Base-by-base conservation (phyloP, 768 basidiomycete genomes). In the Russula sp. region DNA sequence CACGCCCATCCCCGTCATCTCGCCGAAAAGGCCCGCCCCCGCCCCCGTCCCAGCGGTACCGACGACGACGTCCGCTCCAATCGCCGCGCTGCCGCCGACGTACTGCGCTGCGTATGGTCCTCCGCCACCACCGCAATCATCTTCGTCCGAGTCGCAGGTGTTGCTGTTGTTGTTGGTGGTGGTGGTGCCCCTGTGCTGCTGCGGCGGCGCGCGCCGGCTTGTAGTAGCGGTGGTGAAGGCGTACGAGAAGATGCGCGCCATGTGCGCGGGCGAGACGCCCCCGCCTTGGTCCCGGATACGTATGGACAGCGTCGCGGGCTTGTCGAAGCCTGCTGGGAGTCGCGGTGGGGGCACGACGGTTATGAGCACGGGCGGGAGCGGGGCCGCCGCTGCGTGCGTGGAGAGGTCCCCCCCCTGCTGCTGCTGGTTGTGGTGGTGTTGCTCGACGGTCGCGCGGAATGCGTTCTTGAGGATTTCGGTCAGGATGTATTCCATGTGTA, bases 381-480 rank as follows among this genome's bases (percentile, higher is more conserved):
- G 44, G 11, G 10, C 5, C 20, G 9, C 6, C 20, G 9, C 6
- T 11, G 45, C 45, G 8, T 10, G 4, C 9, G 77, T 56, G 27
- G 77, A 72, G 10, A 75, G 68, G 37, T 69, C 66, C 55, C 76
- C 77, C 32, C 39, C 13, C 40, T 45, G 11, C 34, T n/a, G 37
- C 4, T 55, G 13, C 7, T 76, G 67, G 14, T 73, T 73, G 55
- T 79, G 81, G 61, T 76, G 73, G 61, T 92, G 84, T 61, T 84
- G 82, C 70, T 95, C 93, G 31, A 92, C 86, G 2, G 90, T 93
- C 8, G 93, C 93, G 37, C 93, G 86, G 75, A 92, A 95, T 0
- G 92, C 83, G 71, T 95, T 95, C 75, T 95, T 95, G 45, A 95
- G 79, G 45, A 95, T 83, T 73, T 95, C 93, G 2, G 93, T 95